Base-by-base conservation (phyloP, 306 rosid species). In the Biancaea sappan region DNA sequence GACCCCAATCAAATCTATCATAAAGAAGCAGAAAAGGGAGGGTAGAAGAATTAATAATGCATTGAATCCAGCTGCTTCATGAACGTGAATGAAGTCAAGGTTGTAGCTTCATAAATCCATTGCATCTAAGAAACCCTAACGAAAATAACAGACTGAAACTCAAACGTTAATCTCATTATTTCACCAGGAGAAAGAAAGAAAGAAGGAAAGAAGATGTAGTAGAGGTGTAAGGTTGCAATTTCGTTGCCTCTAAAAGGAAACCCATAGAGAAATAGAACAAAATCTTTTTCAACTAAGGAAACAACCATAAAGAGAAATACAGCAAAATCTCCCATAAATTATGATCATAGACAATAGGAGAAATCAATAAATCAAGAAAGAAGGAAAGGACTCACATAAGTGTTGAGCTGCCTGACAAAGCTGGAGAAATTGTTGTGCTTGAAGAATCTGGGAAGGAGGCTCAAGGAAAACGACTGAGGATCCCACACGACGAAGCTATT, bases 401-500 rank as follows among this genome's bases (percentile, higher is more conserved):
- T 91, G 69, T 94, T 94, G 40, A 94, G 95, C 83, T 94, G 98
- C 71, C 98, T 78, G 60, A 91, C 96, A 74, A 94, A 94, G 86
- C 97, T 94, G 3, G 97, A 91, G 89, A 94, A 94, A 73, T 94
- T 94, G 83, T 75, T 81, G 85, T 94, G 98, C 83, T 94, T 94
- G 93, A 94, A 94, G 80, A 82, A 88, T 80, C 73, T 91, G 25
- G 98, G 97, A 2, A 94, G 90, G 78, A 94, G 97, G 40, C 9
- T 75, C 29, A 58, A 18, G 59, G 96, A 73, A 47, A 91, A 94
- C 13, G 85, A 72, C 38, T 91, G 89, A 18, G 93, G 91, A 77
- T 94, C 95, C 97, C 91, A 90, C 7, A 90, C 96, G 47, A 94
- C 86, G 60, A 91, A 90, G 85, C 96, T 94, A 67, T 91, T 91